phyloP scores from a whole-genome alignment of 108 stramenopile species.

The Hondaea fermentalgiana region DNA sequence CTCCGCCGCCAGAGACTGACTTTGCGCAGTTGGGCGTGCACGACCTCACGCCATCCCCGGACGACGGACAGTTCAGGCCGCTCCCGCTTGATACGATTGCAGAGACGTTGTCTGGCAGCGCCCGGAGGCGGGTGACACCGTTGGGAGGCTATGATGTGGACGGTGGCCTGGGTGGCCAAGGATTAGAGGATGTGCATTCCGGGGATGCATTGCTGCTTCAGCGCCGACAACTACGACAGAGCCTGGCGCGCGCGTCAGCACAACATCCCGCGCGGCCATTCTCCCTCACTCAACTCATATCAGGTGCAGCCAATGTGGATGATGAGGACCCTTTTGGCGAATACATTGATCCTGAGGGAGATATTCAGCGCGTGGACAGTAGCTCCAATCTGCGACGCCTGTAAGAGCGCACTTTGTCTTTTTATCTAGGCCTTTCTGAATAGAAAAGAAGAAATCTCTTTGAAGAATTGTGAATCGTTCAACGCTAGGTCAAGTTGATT shows the following conservation, averaged over 20 bases:
- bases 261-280: background rate
- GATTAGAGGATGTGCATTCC: too few relatives aligned
- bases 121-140: background rate
- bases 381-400: too few relatives aligned
- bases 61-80: background rate
- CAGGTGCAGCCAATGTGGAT: background rate
- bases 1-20: background rate
- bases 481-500: too few relatives aligned
- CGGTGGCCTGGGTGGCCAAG: background rate
- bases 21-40: background rate
- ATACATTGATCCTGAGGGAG: background rate
- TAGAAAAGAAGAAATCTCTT: too few relatives aligned
- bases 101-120: background rate
- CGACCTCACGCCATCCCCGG: background rate
- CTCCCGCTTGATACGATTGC: background rate
- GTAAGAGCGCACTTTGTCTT: too few relatives aligned
- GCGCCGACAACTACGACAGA: too few relatives aligned
- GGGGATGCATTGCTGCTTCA: too few relatives aligned
- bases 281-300: background rate
- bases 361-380: background rate
- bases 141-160: background rate
- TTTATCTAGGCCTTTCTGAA: too few relatives aligned
- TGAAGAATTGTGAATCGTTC: too few relatives aligned
- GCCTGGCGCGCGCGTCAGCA: background rate
- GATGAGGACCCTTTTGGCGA: background rate